These are phyloP conservation scores for Ceratocystis harringtonii DNA, from an alignment of 2,329 filamentous ascomycete genomes.

Conservation along the genomic window DNA sequence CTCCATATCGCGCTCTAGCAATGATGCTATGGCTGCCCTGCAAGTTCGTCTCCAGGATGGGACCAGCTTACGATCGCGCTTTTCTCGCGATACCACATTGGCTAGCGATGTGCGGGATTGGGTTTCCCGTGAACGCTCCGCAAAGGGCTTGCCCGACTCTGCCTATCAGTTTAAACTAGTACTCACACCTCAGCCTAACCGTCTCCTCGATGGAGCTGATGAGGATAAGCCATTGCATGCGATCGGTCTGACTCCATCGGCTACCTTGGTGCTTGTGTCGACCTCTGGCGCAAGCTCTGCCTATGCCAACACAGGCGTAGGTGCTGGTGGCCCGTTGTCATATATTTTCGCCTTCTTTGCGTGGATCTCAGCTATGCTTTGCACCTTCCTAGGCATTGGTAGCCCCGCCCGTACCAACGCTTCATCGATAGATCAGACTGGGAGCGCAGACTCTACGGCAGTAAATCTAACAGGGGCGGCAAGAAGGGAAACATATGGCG, in stretches of 20 bases:
- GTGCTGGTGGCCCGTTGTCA: conserved; percentile 20
- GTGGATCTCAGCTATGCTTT: conserved; percentile 23
- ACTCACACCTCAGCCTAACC: conserved; percentile 61
- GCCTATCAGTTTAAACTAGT: conserved; percentile 70
- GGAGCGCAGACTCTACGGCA: background rate
- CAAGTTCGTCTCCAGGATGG: conserved; percentile 78
- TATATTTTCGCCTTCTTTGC: conserved; percentile 25
- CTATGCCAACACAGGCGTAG: conserved; percentile 22
- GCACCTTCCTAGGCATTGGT: conserved; percentile 8
- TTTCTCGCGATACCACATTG: conserved; percentile 50
- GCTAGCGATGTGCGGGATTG: conserved; percentile 54
- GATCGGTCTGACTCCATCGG: conserved; percentile 60
- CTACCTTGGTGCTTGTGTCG: conserved; percentile 69
- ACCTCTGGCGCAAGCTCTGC: conserved; percentile 35
- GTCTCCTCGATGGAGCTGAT: conserved; percentile 57
- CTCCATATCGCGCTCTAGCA: conserved; percentile 22
- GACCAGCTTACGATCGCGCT: conserved; percentile 57
- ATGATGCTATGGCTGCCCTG: conserved; percentile 35
- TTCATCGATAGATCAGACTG: background rate
- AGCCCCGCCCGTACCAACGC: background rate
- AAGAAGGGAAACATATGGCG: conserved; percentile 16
- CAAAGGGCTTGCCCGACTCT: conserved; percentile 35
- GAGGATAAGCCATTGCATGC: conserved; percentile 54
- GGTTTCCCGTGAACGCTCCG: conserved; percentile 50
- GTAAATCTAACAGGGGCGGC: background rate